These are phyloP conservation scores for Hypomyces rosellus DNA, from an alignment of 2,329 filamentous ascomycete genomes.

Conservation along the genomic window DNA sequence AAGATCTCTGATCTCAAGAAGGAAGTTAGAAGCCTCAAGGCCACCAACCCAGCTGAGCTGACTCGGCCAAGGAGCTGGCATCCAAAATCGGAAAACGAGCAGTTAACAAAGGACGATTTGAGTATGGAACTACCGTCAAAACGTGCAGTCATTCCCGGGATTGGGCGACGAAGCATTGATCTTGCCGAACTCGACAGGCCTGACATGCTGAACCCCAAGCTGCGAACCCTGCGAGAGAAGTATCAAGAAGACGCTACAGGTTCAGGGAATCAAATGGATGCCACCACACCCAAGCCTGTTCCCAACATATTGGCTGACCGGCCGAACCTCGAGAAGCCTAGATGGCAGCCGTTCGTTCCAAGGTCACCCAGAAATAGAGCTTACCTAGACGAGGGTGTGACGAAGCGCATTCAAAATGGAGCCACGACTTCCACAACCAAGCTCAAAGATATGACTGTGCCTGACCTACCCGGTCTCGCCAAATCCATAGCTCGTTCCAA, in stretches of 20 bases:
- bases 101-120: constrained; percentile 10
- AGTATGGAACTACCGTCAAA: background rate
- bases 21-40: constrained; percentile 42
- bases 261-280: constrained; percentile 14
- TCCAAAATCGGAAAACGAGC: constrained; percentile 15
- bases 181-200: constrained; percentile 14
- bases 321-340: constrained; percentile 27
- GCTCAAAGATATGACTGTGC: constrained; percentile 18
- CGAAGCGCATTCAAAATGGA: constrained; percentile 24
- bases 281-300: constrained; percentile 10
- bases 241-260: constrained; percentile 25
- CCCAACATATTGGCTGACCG: constrained; percentile 18
- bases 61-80: constrained; percentile 27
- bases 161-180: constrained; percentile 24
- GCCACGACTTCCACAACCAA: constrained; percentile 19
- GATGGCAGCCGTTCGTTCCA: constrained; percentile 37
- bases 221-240: constrained; percentile 29
- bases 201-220: constrained; percentile 13
- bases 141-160: constrained; percentile 1
- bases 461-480: constrained; percentile 23
- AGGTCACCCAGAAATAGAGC: constrained; percentile 33
- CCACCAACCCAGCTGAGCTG: constrained; percentile 13
- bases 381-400: constrained; percentile 29
- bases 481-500: constrained; percentile 18
- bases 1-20: constrained; percentile 52